These are phyloP conservation scores for Rubus parviflorus DNA, from an alignment of 306 rosid genomes.

Conservation along the genomic window DNA sequence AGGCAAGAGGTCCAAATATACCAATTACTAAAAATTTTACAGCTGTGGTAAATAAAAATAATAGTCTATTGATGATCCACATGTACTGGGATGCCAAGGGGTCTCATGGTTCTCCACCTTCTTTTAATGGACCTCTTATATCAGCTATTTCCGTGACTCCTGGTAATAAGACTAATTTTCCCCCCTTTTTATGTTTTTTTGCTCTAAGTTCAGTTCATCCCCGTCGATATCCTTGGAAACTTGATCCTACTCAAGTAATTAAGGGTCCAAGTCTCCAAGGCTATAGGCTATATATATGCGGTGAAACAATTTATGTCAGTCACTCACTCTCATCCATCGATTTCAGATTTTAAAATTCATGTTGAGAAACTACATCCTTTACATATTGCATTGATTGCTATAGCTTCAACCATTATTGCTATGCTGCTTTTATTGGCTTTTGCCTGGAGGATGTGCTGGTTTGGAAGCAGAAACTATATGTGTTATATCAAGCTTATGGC, in stretches of 20 bases:
- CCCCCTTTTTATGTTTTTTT: neutral
- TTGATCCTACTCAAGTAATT: too few relatives aligned
- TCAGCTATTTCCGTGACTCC: slow-evolving; percentile 18
- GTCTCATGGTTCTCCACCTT: neutral
- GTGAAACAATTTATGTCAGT: too few relatives aligned
- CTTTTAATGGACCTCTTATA: slow-evolving; percentile 24
- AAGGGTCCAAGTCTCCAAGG: too few relatives aligned
- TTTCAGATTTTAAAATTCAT: slow-evolving; percentile 1
- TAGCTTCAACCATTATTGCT: neutral
- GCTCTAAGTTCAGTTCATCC: too few relatives aligned
- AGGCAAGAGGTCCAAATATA: neutral
- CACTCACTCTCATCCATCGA: neutral
- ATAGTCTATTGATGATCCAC: neutral
- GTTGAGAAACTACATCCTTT: neutral
- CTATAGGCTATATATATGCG: too few relatives aligned
- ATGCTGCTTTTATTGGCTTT: slow-evolving; percentile 17
- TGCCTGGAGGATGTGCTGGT: neutral
- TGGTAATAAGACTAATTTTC: neutral
- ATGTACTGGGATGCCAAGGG: slow-evolving; percentile 20
- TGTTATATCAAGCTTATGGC: too few relatives aligned
- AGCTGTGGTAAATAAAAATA: neutral
- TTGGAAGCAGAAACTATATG: neutral
- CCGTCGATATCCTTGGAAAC: too few relatives aligned
- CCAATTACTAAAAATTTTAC: neutral
- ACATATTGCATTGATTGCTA: neutral